Base-by-base conservation (phyloP, 768 basidiomycete species). In the button mushroom (Agaricus bisporus) region DNA sequence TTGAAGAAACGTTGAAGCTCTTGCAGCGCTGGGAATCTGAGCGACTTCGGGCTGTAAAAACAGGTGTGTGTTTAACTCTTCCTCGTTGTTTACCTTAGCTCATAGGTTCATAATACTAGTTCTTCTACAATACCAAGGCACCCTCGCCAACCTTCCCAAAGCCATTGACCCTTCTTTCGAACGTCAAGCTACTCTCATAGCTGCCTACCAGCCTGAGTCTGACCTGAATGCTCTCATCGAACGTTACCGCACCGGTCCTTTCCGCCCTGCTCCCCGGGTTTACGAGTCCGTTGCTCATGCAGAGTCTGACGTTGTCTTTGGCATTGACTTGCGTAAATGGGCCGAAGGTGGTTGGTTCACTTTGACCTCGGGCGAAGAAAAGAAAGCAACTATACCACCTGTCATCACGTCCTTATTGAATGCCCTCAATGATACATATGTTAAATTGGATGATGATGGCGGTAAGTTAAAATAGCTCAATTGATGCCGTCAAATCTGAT, bases 261-360 rank as follows among this genome's bases (percentile, higher is more conserved):
- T 97, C 83, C 77, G 88, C 38, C 95, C 95, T 0, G 74, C 73
- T 36, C 81, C 95, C 0, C 91, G 91, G 50, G 73, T 94, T 9
- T 98, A 92, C 68, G 91, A 95, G 64, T 86, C 86, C 4, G 79
- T 93, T 29, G 74, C 86, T 8, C 91, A 91, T 59, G 85, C 88
- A 43, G 88, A 88, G 60, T 80, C 82, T 0, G 93, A 95, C 62
- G 88, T 91, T 26, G 81, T 91, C 9, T 97, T 95, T 65, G 94
- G 94, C 10, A 87, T 95, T 55, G 94, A 97, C 69, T 71, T 97
- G 49, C 80, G 93, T 55, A 88, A 83, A 61, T 95, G 94, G 94
- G 83, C 90, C 22, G 92, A 94, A 61, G 83, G 84, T 29, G 87
- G 86, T 20, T 91, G 86, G 85, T 75, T 73, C 58, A 70, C 75